Evolutionary conservation across 768 basidiomycete genomes (phyloP).

Genomic region (Lepiota brunneoincarnata): DNA sequence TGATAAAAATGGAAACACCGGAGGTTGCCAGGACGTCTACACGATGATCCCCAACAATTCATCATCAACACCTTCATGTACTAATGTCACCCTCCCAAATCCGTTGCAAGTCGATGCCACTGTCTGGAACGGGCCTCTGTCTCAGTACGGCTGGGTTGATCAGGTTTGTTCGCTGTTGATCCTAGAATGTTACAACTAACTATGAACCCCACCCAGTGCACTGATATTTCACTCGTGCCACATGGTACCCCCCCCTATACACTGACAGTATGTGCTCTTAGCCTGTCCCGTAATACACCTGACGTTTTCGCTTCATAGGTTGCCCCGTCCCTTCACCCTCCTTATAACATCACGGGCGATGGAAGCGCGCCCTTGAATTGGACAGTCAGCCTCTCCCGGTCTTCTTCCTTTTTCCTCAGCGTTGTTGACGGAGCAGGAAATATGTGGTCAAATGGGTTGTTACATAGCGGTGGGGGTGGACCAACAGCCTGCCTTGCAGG

Average conservation of each 20-base stretch:
- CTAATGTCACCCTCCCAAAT: constrained; percentile 46
- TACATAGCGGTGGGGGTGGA: constrained; percentile 48
- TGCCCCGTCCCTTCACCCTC: constrained; percentile 59
- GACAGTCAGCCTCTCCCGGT: constrained; percentile 54
- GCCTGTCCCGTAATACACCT: not conserved
- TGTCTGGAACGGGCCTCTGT: constrained; percentile 48
- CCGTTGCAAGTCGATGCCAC: constrained; percentile 43
- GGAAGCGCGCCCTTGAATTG: constrained; percentile 47
- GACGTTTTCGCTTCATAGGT: constrained; percentile 33
- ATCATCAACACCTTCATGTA: constrained; percentile 38
- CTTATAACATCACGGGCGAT: constrained; percentile 50
- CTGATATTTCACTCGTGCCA: constrained; percentile 50
- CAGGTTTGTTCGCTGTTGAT: constrained; percentile 33
- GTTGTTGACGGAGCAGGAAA: constrained; percentile 48
- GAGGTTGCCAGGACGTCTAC: constrained; percentile 59
- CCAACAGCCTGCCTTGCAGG: constrained; percentile 41
- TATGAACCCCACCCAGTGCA: constrained; percentile 40
- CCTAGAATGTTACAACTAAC: not conserved
- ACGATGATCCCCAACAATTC: constrained; percentile 45
- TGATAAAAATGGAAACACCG: constrained; percentile 53
- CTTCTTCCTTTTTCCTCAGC: constrained; percentile 54
- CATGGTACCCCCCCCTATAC: constrained; percentile 61
- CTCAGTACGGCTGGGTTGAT: constrained; percentile 58
- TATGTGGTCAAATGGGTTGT: constrained; percentile 55
- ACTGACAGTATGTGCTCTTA: constrained; percentile 40